Base-by-base conservation (phyloP, 73 alveolate species). In the Paramecium pentaurelia region DNA sequence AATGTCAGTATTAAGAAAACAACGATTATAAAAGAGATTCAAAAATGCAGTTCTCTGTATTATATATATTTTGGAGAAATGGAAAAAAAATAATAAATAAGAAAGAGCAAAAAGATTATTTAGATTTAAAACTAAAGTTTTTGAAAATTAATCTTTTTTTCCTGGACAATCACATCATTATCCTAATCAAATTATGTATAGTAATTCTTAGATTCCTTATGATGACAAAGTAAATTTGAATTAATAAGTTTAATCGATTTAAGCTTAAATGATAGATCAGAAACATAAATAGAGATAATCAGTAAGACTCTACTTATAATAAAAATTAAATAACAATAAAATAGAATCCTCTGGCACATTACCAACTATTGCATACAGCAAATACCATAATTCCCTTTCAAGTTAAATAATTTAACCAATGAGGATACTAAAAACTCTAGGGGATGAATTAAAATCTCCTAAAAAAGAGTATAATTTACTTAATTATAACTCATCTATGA, bases 1-100 rank as follows among this genome's bases (percentile, higher is more conserved):
- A 73, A 73, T 73, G 87, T 73, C 87, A 37, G 60, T 73, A 73
- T 32, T 73, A 34, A 73, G 34, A 37, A 37, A 73, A 73, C 18
- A 44, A 32, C 38, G 87, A 73, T 73, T 73, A 44, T 22, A 10
- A 32, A 16, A 38, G 58, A 34, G 87, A 38, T 73, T 73, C 60
- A 6, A 18, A 73, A 73, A 38, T 73, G 87, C 87, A 12, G 68
- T 73, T 10, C 3, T 36, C 20, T 34, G 60, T 22, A 73, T 73
- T 2, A 34, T 36, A 16, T 73, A 40, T 34, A 16, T 73, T 8
- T 30, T 34, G 40, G n/a, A 5, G 32, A 73, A 40, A 25, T 20
- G 34, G 40, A 73, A 37, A 8, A 73, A 73, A 40, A 36, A n/a
- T 22, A 73, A 38, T 37, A 18, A 37, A 73, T 37, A 73, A 73